Base-by-base conservation (phyloP, 306 rosid genomes). In the Castanospermum australe region DNA sequence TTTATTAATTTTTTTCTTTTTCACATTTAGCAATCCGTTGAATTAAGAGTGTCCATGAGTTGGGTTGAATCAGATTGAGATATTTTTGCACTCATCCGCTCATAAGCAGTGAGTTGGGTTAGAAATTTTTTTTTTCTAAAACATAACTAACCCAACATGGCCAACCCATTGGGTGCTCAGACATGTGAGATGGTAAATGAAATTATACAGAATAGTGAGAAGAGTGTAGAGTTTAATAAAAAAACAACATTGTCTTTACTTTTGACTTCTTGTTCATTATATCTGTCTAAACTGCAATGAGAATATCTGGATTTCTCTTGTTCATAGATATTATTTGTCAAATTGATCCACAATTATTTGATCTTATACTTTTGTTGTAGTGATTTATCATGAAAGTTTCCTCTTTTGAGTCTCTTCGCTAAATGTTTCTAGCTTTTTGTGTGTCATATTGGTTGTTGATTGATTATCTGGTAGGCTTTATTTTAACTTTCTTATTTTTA, bases 181-280 rank as follows among this genome's bases (percentile, higher is more conserved):
- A 48, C 25, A 62, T 15, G 18, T 33, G 59, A 48, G 35, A 12
- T 8, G 9, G 15, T 39, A 3, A 42, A 45, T 74, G 52, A 28
- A 64, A 21, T 2, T 25, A 15, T n/a, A 67, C 35, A 52, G 59
- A 72, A 41, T 67, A 47, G n/a, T n/a, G n/a, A n/a, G n/a, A n/a
- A 28, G 44, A 56, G 69, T 30, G 25, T 56, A 56, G 14, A 50
- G 24, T 77, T 69, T 64, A 75, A 18, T 28, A 55, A 56, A 68
- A 57, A 39, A 45, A 33, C 10, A 59, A 38, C 18, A 25, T 22
- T 22, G 0, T 64, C 59, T 78, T 76, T 14, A 24, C 8, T 44
- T 62, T 76, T 52, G 63, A 32, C 15, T 80, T 28, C 54, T 44
- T 48, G 65, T 57, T 77, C 64, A 21, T 72, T 35, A 5, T 65